Evolutionary conservation across 352 stramenopile genomes (phyloP).

Genomic region (Pythium biforme): DNA sequence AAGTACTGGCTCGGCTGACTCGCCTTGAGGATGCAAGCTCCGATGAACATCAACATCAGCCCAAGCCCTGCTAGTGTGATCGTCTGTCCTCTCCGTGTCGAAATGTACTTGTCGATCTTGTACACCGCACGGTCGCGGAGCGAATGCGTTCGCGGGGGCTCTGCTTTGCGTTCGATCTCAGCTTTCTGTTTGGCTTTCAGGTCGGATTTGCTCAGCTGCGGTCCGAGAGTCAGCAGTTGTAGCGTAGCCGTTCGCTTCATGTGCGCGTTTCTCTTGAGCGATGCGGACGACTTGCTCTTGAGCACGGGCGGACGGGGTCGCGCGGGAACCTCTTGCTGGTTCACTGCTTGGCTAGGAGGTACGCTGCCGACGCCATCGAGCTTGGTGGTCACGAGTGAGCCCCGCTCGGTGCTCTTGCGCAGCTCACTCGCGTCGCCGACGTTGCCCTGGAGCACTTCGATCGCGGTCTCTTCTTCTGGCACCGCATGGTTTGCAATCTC

Average conservation of each 20-base stretch:
- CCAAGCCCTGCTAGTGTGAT: slow-evolving; percentile 42
- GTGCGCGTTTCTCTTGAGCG: neutral
- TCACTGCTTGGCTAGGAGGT: too few species aligned
- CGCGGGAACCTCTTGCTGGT: too few species aligned
- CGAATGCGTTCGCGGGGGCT: slow-evolving; percentile 31
- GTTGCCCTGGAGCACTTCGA: neutral
- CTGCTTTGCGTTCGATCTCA: slow-evolving; percentile 9
- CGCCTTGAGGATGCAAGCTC: slow-evolving; percentile 42
- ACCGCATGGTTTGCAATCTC: neutral
- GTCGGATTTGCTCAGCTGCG: slow-evolving; percentile 10
- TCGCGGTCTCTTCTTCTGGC: neutral
- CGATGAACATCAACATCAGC: slow-evolving; percentile 40
- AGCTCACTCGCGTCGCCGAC: slow-evolving; percentile 6
- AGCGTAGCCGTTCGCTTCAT: neutral
- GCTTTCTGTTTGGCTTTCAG: slow-evolving; percentile 18
- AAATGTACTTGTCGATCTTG: slow-evolving; percentile 66
- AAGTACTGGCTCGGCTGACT: slow-evolving; percentile 36
- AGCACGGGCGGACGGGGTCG: neutral
- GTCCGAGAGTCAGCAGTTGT: neutral
- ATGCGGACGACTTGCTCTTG: neutral
- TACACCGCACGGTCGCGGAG: slow-evolving; percentile 43
- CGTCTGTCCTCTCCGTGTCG: slow-evolving; percentile 54
- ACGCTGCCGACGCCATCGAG: too few species aligned
- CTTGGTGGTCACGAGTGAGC: neutral
- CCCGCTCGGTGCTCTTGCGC: neutral